Conservation (phyloP, 2,329 filamentous ascomycete genomes). For the Sclerotinia spermophila region DNA sequence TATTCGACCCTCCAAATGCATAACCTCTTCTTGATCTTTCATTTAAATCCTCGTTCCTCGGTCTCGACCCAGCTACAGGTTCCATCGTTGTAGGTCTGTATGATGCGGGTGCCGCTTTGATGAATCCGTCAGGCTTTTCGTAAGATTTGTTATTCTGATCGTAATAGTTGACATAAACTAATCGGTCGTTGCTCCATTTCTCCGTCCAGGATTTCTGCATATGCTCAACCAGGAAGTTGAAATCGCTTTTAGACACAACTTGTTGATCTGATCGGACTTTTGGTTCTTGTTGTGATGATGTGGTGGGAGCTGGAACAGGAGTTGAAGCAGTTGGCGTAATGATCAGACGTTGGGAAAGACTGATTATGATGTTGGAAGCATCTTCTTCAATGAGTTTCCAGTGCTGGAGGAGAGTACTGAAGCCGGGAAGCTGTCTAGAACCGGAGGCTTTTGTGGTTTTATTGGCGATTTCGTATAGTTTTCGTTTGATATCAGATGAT, state of each 20-base stretch:
- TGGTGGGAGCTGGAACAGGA: neutral
- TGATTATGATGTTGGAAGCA: constrained; percentile 3
- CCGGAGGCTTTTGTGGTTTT: neutral
- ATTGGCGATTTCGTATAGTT: constrained; percentile 2
- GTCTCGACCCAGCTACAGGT: neutral
- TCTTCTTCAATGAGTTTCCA: constrained; percentile 12
- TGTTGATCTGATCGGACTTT: neutral
- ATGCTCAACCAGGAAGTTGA: neutral
- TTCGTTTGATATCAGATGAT: constrained; percentile 8
- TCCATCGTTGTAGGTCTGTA: constrained; percentile 6
- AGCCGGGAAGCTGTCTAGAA: constrained; percentile 3
- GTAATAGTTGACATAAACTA: constrained; percentile 8
- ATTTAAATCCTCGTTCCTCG: neutral
- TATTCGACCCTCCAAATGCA: neutral
- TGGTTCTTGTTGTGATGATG: neutral
- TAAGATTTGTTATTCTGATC: neutral
- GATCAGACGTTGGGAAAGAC: constrained; percentile 9
- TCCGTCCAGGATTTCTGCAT: constrained; percentile 15
- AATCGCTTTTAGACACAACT: neutral
- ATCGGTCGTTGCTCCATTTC: neutral
- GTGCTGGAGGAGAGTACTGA: neutral
- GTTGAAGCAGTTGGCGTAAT: constrained; percentile 3
- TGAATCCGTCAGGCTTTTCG: constrained; percentile 8
- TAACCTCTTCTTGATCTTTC: neutral
- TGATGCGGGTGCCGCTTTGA: neutral